Percentiles rank a stretch among this genome's conserved stretches.
Conservation (phyloP, 306 rosid species). For the Urtica urens region DNA sequence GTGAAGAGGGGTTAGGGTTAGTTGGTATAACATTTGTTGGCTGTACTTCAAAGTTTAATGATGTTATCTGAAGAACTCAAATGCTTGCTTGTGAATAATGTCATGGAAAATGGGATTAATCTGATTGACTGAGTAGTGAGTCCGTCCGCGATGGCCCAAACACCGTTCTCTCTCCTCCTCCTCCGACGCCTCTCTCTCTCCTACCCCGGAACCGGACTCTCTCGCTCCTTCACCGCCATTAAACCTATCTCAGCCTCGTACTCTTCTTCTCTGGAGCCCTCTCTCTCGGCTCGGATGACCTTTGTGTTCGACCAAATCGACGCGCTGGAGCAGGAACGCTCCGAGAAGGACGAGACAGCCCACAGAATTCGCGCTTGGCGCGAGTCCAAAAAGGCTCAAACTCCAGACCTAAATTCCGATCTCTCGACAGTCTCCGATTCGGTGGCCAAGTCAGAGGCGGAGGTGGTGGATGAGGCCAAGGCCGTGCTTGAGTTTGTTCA, state of each 20-base stretch:
- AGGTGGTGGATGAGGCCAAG: conserved; percentile 3
- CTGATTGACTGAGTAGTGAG: too few relatives aligned
- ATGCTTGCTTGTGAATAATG: too few relatives aligned
- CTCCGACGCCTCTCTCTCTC: conserved; percentile 39
- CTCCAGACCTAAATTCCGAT: conserved; percentile 1
- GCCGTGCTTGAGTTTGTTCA: conserved; percentile 62
- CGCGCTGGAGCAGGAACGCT: conserved; percentile 69
- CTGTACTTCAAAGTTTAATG: too few relatives aligned
- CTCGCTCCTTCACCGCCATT: conserved; percentile 9
- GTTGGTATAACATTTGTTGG: too few relatives aligned
- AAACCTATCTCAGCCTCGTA: conserved; percentile 35
- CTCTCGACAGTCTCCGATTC: background rate
- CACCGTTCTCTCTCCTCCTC: conserved; percentile 54
- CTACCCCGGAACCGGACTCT: conserved; percentile 24
- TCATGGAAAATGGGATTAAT: too few relatives aligned
- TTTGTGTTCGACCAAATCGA: conserved; percentile 93
- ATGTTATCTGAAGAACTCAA: too few relatives aligned
- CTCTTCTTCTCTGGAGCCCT: conserved; percentile 40
- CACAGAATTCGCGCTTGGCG: conserved; percentile 90
- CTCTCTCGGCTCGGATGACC: conserved; percentile 78
- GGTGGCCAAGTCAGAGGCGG: background rate
- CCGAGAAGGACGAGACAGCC: conserved; percentile 71
- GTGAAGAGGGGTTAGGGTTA: too few relatives aligned
- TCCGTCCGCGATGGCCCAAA: conserved; percentile 32
- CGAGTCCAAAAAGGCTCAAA: conserved; percentile 32